These are phyloP conservation scores for Zelopaecilomyces penicillatus DNA, from an alignment of 2,329 filamentous ascomycete genomes.

Conservation along the genomic window DNA sequence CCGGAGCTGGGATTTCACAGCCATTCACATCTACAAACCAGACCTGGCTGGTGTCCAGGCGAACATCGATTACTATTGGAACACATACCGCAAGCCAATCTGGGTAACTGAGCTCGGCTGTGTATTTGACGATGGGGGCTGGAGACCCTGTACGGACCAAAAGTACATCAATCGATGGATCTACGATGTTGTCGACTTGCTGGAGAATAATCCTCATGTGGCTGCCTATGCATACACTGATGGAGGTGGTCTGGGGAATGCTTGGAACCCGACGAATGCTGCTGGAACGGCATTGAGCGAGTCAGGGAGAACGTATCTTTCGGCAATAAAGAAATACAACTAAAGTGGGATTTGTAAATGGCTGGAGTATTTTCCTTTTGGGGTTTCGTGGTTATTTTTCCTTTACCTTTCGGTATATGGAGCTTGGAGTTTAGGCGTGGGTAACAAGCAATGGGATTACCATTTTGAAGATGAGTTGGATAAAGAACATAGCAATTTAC, in stretches of 20 bases:
- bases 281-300: slow-evolving; percentile 8
- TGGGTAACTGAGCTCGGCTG: slow-evolving; percentile 12
- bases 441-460: too few species aligned
- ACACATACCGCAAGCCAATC: slow-evolving; percentile 12
- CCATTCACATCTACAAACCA: slow-evolving; percentile 11
- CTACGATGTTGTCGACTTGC: slow-evolving; percentile 9
- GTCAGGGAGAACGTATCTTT: slow-evolving; percentile 11
- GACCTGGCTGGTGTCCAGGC: slow-evolving; percentile 10
- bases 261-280: slow-evolving; percentile 7
- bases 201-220: slow-evolving; percentile 11
- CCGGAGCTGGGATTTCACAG: slow-evolving; percentile 10
- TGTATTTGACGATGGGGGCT: slow-evolving; percentile 10
- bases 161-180: slow-evolving; percentile 11
- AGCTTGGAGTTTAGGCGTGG: too few species aligned
- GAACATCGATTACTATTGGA: slow-evolving; percentile 13
- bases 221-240: slow-evolving; percentile 12
- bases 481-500: too few species aligned
- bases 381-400: too few species aligned
- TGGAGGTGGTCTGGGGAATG: slow-evolving; percentile 8
- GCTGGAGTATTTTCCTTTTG: too few species aligned
- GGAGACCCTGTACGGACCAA: slow-evolving; percentile 10
- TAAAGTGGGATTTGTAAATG: neutral
- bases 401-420: too few species aligned
- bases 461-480: too few species aligned
- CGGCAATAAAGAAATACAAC: slow-evolving; percentile 12